Percentiles rank a stretch among this genome's conserved stretches.
These are phyloP conservation scores for Trichophyton equinum DNA, from an alignment of 2,329 filamentous ascomycete genomes.

Conservation along the genomic window DNA sequence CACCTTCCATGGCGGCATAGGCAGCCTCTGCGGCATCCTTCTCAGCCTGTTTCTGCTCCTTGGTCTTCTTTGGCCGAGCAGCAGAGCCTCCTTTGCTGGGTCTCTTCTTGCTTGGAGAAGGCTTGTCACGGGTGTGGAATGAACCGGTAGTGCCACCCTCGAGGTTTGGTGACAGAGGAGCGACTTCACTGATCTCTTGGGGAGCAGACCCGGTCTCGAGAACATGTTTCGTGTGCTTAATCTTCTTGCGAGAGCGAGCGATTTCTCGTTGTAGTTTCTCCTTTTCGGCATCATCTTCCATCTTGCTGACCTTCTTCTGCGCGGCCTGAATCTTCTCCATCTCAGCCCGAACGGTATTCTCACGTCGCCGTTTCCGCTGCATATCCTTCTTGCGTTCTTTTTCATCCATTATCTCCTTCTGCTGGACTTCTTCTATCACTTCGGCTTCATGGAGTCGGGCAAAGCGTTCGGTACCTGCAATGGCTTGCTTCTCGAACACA, in stretches of 20 bases:
- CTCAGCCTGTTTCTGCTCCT: slow-evolving; percentile 55
- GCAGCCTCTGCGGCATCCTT: slow-evolving; percentile 73
- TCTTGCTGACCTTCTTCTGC: slow-evolving; percentile 61
- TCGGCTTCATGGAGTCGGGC: slow-evolving; percentile 64
- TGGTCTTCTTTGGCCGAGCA: slow-evolving; percentile 77
- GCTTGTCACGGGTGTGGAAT: slow-evolving; percentile 56
- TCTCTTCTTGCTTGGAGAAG: slow-evolving; percentile 40
- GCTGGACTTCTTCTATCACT: slow-evolving; percentile 74
- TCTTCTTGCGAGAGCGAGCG: slow-evolving; percentile 84
- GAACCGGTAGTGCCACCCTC: slow-evolving; percentile 77
- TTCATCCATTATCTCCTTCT: slow-evolving; percentile 80
- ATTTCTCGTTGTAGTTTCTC: slow-evolving; percentile 72
- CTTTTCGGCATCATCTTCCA: slow-evolving; percentile 70
- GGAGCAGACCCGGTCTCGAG: slow-evolving; percentile 65
- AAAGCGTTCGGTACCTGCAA: slow-evolving; percentile 62
- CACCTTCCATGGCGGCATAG: slow-evolving; percentile 53
- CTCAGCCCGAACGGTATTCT: slow-evolving; percentile 88
- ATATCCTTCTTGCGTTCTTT: slow-evolving; percentile 99
- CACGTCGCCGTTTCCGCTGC: slow-evolving; percentile 89
- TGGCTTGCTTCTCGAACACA: slow-evolving; percentile 54
- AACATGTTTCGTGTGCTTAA: slow-evolving; percentile 75
- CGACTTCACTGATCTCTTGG: slow-evolving; percentile 61
- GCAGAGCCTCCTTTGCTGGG: slow-evolving; percentile 38
- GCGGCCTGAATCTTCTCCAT: slow-evolving; percentile 70
- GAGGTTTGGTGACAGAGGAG: slow-evolving; percentile 63